Evolutionary conservation across 257 asterid species (phyloP).

Genomic region (Ehretia macrophylla): DNA sequence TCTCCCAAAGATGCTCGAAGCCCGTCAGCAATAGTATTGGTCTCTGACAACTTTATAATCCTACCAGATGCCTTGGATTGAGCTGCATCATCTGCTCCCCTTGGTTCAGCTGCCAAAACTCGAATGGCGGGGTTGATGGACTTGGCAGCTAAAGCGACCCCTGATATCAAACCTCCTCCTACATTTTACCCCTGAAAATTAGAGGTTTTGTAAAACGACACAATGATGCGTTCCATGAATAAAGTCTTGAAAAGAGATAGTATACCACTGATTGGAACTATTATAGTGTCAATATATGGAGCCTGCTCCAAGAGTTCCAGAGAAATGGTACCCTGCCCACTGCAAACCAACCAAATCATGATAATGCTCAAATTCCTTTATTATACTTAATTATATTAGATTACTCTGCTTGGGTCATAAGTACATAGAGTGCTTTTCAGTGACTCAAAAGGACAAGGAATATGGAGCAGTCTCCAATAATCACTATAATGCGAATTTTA

Average conservation of each 20-base stretch:
- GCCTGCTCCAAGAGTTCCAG: conserved; percentile 85
- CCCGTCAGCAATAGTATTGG: conserved; percentile 90
- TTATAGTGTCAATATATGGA: conserved; percentile 67
- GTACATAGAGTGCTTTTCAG: too few species aligned
- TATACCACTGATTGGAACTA: conserved; percentile 85
- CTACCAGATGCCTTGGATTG: conserved; percentile 60
- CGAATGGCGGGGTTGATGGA: conserved; percentile 67
- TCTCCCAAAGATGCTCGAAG: conserved; percentile 88
- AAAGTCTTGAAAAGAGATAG: conserved; percentile 1
- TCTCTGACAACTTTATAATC: conserved; percentile 59
- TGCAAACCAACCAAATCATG: conserved; percentile 22
- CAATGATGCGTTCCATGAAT: not conserved
- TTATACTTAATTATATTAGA: not conserved
- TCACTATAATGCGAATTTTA: too few species aligned
- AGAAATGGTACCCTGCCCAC: conserved; percentile 92
- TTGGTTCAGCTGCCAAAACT: conserved; percentile 86
- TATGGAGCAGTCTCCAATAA: too few species aligned
- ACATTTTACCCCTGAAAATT: conserved; percentile 6
- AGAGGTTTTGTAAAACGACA: conserved; percentile 4
- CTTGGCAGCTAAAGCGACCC: conserved; percentile 89
- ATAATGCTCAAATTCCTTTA: not conserved
- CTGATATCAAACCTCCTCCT: conserved; percentile 97
- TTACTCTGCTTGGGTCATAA: too few species aligned
- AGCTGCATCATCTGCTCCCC: conserved; percentile 92
- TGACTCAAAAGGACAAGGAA: too few species aligned